phyloP scores from a whole-genome alignment of 2,329 filamentous ascomycete genomes.

The Coleophoma eucalyptorum region DNA sequence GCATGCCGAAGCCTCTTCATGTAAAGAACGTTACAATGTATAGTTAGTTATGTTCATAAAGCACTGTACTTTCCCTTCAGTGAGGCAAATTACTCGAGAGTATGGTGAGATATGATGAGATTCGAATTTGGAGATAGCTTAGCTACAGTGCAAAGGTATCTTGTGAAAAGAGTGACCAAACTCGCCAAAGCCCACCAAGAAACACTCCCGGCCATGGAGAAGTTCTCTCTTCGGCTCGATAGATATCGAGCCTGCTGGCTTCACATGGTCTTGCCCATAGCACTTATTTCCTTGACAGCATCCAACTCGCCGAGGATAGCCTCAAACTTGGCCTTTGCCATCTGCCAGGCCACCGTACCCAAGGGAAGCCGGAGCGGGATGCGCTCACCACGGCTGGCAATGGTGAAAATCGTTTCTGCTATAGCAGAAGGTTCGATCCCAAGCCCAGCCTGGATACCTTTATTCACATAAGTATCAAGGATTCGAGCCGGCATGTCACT shows the following conservation, averaged over 20 bases:
- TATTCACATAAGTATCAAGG: constrained; percentile 17
- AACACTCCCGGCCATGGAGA: neutral
- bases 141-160: neutral
- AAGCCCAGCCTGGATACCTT: constrained; percentile 13
- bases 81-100: neutral
- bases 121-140: neutral
- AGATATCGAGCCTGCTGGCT: too few relatives aligned
- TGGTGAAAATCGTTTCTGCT: constrained; percentile 15
- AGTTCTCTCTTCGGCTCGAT: neutral
- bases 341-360: constrained; percentile 16
- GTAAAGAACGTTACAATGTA: too few relatives aligned
- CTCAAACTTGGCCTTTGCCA: constrained; percentile 18
- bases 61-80: neutral
- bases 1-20: too few relatives aligned
- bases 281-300: constrained; percentile 13
- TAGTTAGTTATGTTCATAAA: too few relatives aligned
- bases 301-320: constrained; percentile 12
- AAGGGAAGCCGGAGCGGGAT: constrained; percentile 21
- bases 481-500: constrained; percentile 28
- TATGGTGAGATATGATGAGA: neutral
- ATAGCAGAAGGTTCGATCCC: constrained; percentile 17
- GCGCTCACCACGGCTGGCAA: constrained; percentile 16
- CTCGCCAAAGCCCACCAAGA: neutral
- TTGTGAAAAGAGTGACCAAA: neutral
- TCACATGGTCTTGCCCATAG: neutral